These are phyloP conservation scores for Verticillium albo-atrum DNA, from an alignment of 2,329 filamentous ascomycete species.

Conservation along the genomic window DNA sequence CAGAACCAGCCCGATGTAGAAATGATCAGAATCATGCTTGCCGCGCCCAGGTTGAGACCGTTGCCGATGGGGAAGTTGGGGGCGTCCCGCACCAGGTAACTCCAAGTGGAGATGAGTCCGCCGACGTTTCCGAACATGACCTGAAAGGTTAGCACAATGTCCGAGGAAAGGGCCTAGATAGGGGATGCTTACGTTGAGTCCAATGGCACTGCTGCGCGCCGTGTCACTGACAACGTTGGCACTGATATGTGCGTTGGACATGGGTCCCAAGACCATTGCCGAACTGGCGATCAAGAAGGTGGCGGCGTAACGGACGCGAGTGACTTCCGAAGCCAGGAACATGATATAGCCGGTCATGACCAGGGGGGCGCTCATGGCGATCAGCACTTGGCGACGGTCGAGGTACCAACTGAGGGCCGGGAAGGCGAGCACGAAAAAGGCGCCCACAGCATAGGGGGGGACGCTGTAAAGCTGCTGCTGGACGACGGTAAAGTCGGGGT, in stretches of 20 bases:
- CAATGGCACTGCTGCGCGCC: conserved; percentile 62
- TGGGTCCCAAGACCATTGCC: conserved; percentile 58
- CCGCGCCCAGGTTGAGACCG: conserved; percentile 61
- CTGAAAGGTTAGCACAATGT: conserved; percentile 17
- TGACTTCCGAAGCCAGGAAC: conserved; percentile 54
- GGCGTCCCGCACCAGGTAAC: conserved; percentile 56
- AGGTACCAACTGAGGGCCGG: conserved; percentile 57
- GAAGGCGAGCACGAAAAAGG: conserved; percentile 59
- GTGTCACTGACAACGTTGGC: conserved; percentile 71
- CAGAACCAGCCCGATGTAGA: conserved; percentile 46
- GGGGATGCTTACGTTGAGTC: conserved; percentile 36
- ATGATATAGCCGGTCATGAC: conserved; percentile 68
- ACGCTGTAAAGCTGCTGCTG: conserved; percentile 67
- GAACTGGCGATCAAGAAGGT: conserved; percentile 65
- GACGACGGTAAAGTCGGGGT: conserved; percentile 51
- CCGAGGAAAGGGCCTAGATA: background rate
- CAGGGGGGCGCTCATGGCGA: conserved; percentile 55
- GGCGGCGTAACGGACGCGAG: conserved; percentile 59
- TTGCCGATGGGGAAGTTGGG: conserved; percentile 69
- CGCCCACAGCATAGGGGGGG: conserved; percentile 65
- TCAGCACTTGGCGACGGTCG: conserved; percentile 56
- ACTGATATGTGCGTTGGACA: conserved; percentile 63
- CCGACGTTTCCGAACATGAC: conserved; percentile 72
- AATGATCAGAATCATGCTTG: conserved; percentile 45
- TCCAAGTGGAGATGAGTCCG: conserved; percentile 62